Evolutionary conservation across 768 basidiomycete genomes (phyloP), one percentile per base, ranked within the genome.

Genomic region (Leccinellum luteum): DNA sequence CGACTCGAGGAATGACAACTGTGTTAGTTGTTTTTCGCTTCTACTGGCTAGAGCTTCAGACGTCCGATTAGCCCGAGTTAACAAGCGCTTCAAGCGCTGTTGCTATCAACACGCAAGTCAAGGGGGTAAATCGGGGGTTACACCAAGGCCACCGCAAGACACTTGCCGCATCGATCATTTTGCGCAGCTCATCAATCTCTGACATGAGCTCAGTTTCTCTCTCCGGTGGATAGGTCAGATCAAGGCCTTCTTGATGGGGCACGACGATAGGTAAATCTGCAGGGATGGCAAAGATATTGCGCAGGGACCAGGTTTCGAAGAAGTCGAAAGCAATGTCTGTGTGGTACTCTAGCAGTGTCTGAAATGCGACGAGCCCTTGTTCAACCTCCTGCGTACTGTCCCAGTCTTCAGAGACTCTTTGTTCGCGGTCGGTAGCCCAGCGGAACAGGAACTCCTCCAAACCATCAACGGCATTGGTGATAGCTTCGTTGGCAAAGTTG

Each of bases 251-350:
- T 56, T 95, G 93, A 66, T 92, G 90, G 3, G 89, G 89, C 4
- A 86, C 79, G 14, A 92, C 84, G 31, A 92, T 74, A 0, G 86
- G 86, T 32, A 92, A 65, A 58, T 86, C 84, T 3, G 81, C 77
- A 0, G 86, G 83, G 15, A 94, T 80, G 52, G 85, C 82, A 65
- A 96, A 96, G 56, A 94, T 89, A 72, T 96, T 97, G 43, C 92
- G 78, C 66, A 94, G 71, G 12, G 85, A 86, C 93, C 94, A 96
- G 0, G 86, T 87, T 73, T 94, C 93, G 64, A 97, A 91, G 67
- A 88, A 90, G 70, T 97, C 94, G 58, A 95, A 92, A 0, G 93
- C 94, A 47, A 92, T 81, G 66, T 97, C 94, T 45, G 90, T 87
- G 63, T 94, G 93, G 54, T 85, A 85, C 66, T 94, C 91, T 14